These are phyloP conservation scores for Emergomyces pasteurianus DNA, from an alignment of 2,329 filamentous ascomycete species.

Conservation along the genomic window DNA sequence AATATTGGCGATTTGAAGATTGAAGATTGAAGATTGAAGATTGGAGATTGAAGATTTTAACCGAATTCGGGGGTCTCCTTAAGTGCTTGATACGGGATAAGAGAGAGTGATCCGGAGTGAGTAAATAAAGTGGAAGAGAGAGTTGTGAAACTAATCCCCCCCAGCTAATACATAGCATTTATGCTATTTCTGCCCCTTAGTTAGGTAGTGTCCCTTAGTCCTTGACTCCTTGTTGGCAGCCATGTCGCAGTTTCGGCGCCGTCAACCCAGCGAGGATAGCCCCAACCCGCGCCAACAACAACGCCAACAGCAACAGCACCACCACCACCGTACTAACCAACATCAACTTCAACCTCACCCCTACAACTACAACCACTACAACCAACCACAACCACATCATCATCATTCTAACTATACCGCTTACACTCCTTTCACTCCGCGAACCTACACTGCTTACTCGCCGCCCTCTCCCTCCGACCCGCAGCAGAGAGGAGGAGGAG, in stretches of 20 bases:
- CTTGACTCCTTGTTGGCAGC: conserved; percentile 12
- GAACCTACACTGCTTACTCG: not conserved
- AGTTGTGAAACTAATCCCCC: not conserved
- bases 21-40: no score
- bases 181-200: not conserved
- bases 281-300: not conserved
- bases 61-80: no score
- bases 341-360: not conserved
- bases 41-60: not conserved
- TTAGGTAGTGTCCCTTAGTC: not conserved
- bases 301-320: not conserved
- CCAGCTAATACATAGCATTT: not conserved
- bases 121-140: not conserved
- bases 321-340: not conserved
- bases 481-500: conserved; percentile 4
- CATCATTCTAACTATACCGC: conserved; percentile 3
- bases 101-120: not conserved
- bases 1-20: not conserved
- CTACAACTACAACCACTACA: conserved; percentile 13
- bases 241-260: conserved; percentile 26
- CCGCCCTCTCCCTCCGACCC: not conserved
- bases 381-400: conserved; percentile 4
- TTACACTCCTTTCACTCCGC: not conserved
- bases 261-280: conserved; percentile 9
- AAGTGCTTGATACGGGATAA: not conserved